Evolutionary conservation across 2,329 filamentous ascomycete species (phyloP).

Genomic region (Neobulgaria alba): DNA sequence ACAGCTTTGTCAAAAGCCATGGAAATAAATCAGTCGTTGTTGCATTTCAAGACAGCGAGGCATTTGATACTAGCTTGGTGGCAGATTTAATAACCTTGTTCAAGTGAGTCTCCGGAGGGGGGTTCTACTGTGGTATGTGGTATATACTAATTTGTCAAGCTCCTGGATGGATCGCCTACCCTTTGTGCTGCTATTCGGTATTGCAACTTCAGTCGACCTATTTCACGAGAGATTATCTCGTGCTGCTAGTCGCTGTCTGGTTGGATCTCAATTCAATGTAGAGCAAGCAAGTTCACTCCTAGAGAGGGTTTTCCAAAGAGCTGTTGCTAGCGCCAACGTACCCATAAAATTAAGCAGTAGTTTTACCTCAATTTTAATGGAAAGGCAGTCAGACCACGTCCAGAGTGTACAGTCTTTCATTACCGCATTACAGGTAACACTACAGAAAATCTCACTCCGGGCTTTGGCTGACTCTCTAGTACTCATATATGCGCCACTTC

Average conservation of each 20-base stretch:
- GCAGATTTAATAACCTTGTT: slow-evolving; percentile 63
- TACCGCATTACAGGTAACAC: slow-evolving; percentile 57
- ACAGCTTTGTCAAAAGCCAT: slow-evolving; percentile 47
- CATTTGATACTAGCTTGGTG: slow-evolving; percentile 65
- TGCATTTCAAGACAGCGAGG: slow-evolving; percentile 74
- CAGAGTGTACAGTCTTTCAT: slow-evolving; percentile 67
- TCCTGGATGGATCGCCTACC: slow-evolving; percentile 69
- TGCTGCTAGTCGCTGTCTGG: slow-evolving; percentile 55
- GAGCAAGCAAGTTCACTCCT: slow-evolving; percentile 64
- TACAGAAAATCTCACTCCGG: too few relatives aligned
- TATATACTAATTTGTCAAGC: slow-evolving; percentile 25
- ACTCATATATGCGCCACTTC: slow-evolving; percentile 80
- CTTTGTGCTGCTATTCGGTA: slow-evolving; percentile 68
- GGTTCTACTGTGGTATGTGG: background rate
- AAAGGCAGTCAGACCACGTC: slow-evolving; percentile 68
- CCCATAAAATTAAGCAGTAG: slow-evolving; percentile 54
- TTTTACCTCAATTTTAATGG: slow-evolving; percentile 54
- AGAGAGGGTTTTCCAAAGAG: slow-evolving; percentile 61
- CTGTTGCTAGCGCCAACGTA: slow-evolving; percentile 49
- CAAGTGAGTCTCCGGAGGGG: slow-evolving; percentile 41
- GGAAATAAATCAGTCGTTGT: slow-evolving; percentile 55
- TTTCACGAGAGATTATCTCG: slow-evolving; percentile 68
- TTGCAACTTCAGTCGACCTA: slow-evolving; percentile 74
- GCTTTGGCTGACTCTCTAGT: too few relatives aligned
- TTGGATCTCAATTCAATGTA: slow-evolving; percentile 69